Base-by-base conservation (phyloP, 768 basidiomycete species). In the Mycena olivaceomarginata region DNA sequence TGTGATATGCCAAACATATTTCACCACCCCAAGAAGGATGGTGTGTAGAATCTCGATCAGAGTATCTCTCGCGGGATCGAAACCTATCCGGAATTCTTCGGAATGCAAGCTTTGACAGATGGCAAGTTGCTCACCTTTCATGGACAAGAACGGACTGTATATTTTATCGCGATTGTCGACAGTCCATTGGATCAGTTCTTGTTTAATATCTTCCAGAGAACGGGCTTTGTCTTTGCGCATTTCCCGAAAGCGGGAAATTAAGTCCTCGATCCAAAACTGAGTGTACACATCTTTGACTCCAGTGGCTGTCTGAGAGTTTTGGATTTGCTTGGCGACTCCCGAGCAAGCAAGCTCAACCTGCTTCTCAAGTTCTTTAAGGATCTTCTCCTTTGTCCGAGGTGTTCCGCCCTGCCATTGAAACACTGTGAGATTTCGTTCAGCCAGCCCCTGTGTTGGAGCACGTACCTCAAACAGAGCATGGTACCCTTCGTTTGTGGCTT, bases 211-310 rank as follows among this genome's bases (percentile, higher is more conserved):
- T 11, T 31, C 31, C 31, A 31, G 31, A 31, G 31, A 31, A 31
- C 31, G 31, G 31, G 31, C 31, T 31, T 31, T 31, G 31, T 31
- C 31, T 31, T 31, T 31, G 31, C 31, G 39, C 75, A 18, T 57
- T 53, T 69, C 56, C 20, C 80, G 75, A 39, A 83, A 77, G 25
- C 74, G 71, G 16, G 69, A 64, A 6, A 87, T 80, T 4, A 88
- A 80, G 0, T 76, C 41, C 3, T 87, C 82, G 74, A 89, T 88
- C 86, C 86, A 89, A 64, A 81, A 68, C 73, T 88, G 85, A 0
- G 87, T 85, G 62, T 84, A 84, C 68, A 75, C n/a, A n/a, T 89
- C 89, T 74, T 90, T 89, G 43, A 88, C 75, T 9, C 89, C 87
- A 3, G 80, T 83, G 5, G 77, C 71, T 0, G 83, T 84, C 74